Conservation (phyloP, 1,284 basidiomycete genomes). For the Pulveroboletus sp. region DNA sequence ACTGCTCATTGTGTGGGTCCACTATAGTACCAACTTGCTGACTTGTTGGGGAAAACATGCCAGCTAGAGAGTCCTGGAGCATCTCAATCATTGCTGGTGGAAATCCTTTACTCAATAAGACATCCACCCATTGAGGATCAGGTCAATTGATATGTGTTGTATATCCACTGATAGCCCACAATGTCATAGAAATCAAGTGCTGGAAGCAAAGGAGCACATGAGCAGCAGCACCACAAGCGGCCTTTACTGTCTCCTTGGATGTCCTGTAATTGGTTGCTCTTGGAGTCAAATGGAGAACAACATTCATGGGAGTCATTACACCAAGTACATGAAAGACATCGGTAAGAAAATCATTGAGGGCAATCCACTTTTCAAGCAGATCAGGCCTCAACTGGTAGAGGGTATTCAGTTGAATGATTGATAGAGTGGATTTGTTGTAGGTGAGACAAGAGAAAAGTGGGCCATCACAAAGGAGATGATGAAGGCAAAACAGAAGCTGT, state of each 20-base stretch:
- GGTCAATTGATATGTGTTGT: neutral
- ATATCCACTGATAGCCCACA: constrained; percentile 4
- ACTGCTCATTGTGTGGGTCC: neutral
- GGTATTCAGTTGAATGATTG: neutral
- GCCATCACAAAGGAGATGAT: neutral
- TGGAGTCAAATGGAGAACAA: neutral
- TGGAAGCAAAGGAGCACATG: constrained; percentile 5
- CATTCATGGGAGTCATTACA: neutral
- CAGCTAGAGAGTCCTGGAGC: constrained; percentile 4
- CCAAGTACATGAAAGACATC: neutral
- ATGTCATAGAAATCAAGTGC: constrained; percentile 1
- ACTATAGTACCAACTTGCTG: neutral
- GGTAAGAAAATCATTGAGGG: constrained; percentile 1
- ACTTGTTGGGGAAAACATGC: neutral
- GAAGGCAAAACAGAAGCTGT: constrained; percentile 4
- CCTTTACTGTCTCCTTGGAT: neutral
- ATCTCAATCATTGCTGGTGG: constrained; percentile 10
- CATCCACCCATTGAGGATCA: neutral
- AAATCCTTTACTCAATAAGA: constrained; percentile 6
- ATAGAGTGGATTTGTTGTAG: neutral
- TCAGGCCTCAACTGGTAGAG: neutral
- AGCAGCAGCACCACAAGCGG: neutral
- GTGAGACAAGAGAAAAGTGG: constrained; percentile 12
- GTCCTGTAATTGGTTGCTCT: neutral
- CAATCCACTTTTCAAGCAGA: neutral